These are phyloP conservation scores for Mycena polygramma DNA, from an alignment of 768 basidiomycete genomes.

Conservation along the genomic window DNA sequence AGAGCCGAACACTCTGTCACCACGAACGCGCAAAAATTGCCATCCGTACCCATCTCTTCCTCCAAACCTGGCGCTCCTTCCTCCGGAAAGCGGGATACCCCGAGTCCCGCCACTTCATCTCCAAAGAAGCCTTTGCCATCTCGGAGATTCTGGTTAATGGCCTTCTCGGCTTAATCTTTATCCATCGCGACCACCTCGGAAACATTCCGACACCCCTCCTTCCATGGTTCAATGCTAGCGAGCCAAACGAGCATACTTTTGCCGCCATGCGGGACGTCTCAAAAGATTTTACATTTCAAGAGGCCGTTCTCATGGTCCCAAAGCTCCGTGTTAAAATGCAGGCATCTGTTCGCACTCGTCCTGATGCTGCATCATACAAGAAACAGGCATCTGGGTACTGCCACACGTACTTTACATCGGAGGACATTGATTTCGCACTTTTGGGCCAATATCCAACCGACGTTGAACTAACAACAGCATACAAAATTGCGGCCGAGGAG, in stretches of 20 bases:
- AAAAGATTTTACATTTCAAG: too few species aligned
- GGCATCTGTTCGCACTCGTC: neutral
- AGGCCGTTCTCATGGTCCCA: conserved; percentile 15
- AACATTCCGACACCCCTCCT: conserved; percentile 1
- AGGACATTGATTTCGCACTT: conserved; percentile 3
- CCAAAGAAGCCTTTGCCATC: conserved; percentile 43
- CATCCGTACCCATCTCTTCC: conserved; percentile 25
- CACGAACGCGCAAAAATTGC: conserved; percentile 21
- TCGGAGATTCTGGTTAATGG: conserved; percentile 37
- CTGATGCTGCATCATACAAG: neutral
- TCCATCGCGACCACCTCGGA: conserved; percentile 39
- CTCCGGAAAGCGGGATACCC: conserved; percentile 25
- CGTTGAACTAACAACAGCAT: neutral
- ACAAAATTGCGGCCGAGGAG: conserved; percentile 11
- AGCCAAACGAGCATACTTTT: conserved; percentile 23
- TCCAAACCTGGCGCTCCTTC: conserved; percentile 28
- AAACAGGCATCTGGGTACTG: conserved; percentile 15
- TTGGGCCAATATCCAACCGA: conserved; percentile 8
- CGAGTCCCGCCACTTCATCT: conserved; percentile 37
- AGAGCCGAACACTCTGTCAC: conserved; percentile 12
- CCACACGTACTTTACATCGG: too few species aligned
- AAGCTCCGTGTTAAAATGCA: conserved; percentile 15
- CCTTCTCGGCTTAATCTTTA: conserved; percentile 40
- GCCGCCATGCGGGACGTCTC: conserved; percentile 2
- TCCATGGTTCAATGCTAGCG: conserved; percentile 12